Evolutionary conservation across 345 rosid genomes (phyloP), one percentile per base, ranked within the genome.

Genomic region (Boechera divaricarpa): DNA sequence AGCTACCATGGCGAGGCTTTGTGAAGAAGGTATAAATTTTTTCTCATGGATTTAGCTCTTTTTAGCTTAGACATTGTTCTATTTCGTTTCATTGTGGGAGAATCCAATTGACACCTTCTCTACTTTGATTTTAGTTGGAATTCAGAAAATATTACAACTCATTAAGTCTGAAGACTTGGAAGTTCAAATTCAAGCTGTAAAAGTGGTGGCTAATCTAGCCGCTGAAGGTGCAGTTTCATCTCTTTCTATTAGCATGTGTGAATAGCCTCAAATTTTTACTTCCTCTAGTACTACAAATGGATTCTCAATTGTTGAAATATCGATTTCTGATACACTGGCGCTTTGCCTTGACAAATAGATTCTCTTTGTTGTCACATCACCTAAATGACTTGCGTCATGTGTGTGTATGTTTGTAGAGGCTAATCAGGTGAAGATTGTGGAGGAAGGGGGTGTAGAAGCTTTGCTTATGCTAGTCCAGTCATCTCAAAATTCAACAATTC

Each of bases 121-220:
- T 51, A 79, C 69, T 44, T 38, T 45, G 39, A 55, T 62, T 84
- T 73, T 84, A 94, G 97, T 94, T 60, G 97, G 98, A 64, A 82
- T 94, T 66, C 90, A 86, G 76, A 94, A 90, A 88, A 91, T 94
- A 82, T 28, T 94, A 70, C 91, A 87, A 41, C 77, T 91, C 74
- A 79, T 91, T 73, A 60, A 82, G 70, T 94, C 98, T 76, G 97
- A 90, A 77, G 98, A 94, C 76, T 49, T 75, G 16, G 97, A 92
- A 54, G 92, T 94, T 75, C 98, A 91, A 85, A 88, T 85, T 70
- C 97, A 91, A 81, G 97, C 93, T 7, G 93, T 91, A 57, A 94
- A 94, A 83, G 94, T 91, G 69, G 88, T 94, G 71, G 98, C 98
- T 51, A 94, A 94, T 83, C 92, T 94, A 71, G 98, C 98, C 29